A percentile compares a stretch with the other conserved stretches of the same genome.
phyloP scores from a whole-genome alignment of 2,329 filamentous ascomycete species.

The Alternaria solani region DNA sequence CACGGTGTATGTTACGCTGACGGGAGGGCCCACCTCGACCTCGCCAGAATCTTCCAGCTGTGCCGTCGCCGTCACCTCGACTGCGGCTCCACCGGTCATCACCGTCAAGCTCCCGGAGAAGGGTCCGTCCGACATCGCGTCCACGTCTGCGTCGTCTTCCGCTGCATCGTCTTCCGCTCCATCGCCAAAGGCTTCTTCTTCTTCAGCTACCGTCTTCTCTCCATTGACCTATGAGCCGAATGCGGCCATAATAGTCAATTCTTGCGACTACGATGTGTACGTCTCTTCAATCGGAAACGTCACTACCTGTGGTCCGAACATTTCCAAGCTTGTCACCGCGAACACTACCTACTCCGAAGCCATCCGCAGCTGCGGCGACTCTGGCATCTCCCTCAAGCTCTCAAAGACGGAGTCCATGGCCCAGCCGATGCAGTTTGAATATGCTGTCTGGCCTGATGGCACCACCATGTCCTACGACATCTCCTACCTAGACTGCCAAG shows the following conservation, averaged over 20 bases:
- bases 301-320: constrained; percentile 3
- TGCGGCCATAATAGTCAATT: constrained; percentile 27
- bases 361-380: constrained; percentile 10
- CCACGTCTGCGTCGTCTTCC: not conserved
- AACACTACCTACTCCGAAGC: constrained; percentile 18
- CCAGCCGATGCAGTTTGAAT: constrained; percentile 27
- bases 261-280: constrained; percentile 27
- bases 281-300: constrained; percentile 22
- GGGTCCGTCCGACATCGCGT: not conserved
- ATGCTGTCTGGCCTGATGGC: constrained; percentile 17
- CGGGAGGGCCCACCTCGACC: not conserved
- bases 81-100: not conserved
- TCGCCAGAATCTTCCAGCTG: not conserved
- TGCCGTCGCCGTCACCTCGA: not conserved
- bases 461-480: constrained; percentile 24
- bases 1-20: constrained; percentile 16
- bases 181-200: not conserved
- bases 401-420: constrained; percentile 9
- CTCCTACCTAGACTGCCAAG: constrained; percentile 26
- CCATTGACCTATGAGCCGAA: constrained; percentile 7
- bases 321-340: constrained; percentile 4
- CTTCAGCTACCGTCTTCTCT: constrained; percentile 10
- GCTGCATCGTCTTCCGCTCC: not conserved
- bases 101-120: not conserved
- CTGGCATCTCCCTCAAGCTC: constrained; percentile 24